Percentiles rank a stretch among this genome's conserved stretches.
Conservation (phyloP, 1,284 basidiomycete species). For the Cutaneotrichosporon dermatis region DNA sequence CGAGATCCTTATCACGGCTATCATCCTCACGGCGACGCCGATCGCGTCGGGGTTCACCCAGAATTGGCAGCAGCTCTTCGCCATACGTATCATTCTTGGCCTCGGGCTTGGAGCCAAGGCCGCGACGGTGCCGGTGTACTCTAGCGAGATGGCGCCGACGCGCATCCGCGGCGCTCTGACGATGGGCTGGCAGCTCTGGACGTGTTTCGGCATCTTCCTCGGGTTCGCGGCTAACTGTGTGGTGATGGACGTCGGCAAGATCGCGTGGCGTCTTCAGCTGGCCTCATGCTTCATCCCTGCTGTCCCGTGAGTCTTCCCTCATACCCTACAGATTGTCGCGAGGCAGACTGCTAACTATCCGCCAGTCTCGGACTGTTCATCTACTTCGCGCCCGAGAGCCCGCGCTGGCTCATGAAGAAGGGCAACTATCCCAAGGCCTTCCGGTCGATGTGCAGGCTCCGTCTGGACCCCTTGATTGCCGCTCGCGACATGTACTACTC, state of each 20-base stretch:
- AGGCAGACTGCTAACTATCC: no score
- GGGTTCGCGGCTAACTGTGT: constrained; percentile 26
- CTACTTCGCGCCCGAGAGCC: constrained; percentile 25
- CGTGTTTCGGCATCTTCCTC: constrained; percentile 27
- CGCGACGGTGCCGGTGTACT: constrained; percentile 52
- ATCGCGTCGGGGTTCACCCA: constrained; percentile 54
- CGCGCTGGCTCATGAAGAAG: constrained; percentile 34
- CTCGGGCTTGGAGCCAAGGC: constrained; percentile 47
- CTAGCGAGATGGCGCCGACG: constrained; percentile 44
- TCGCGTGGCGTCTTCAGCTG: constrained; percentile 51
- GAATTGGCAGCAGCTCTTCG: constrained; percentile 56
- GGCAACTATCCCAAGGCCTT: constrained; percentile 60
- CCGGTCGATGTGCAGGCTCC: constrained; percentile 59
- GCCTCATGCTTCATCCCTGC: constrained; percentile 50
- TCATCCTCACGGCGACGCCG: constrained; percentile 41
- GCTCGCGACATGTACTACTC: constrained; percentile 63
- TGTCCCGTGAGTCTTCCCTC: constrained; percentile 31
- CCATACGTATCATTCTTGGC: constrained; percentile 46
- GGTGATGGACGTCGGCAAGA: constrained; percentile 21
- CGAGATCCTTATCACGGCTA: constrained; percentile 65
- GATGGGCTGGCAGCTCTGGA: constrained; percentile 46
- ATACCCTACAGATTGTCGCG: no score
- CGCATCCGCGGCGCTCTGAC: constrained; percentile 53
- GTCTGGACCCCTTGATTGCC: constrained; percentile 65
- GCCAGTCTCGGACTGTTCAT: constrained; percentile 3